Evolutionary conservation across 2,329 filamentous ascomycete genomes (phyloP).

Genomic region (Xylaria sp.): DNA sequence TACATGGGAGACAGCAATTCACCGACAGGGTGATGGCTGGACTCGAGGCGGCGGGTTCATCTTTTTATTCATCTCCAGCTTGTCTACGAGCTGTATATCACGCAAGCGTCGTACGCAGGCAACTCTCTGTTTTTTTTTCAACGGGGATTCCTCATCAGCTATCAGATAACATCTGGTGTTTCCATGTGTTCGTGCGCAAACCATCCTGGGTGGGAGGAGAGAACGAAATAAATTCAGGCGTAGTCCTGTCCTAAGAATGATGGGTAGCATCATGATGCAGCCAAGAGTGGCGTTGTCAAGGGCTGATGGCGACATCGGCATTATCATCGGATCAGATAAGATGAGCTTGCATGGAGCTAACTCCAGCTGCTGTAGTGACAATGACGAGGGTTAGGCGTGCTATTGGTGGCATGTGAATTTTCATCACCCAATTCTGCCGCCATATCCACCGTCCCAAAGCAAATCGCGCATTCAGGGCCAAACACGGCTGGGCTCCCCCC

Average conservation of each 20-base stretch:
- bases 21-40: neutral
- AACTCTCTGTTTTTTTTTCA: neutral
- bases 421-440: conserved; percentile 14
- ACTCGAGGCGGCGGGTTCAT: neutral
- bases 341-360: conserved; percentile 45
- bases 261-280: conserved; percentile 29
- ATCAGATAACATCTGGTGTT: neutral
- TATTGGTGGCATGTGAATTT: conserved; percentile 13
- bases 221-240: neutral
- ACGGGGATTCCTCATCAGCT: neutral
- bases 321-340: conserved; percentile 63
- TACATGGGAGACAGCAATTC: neutral
- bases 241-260: conserved; percentile 18
- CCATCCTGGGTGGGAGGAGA: neutral
- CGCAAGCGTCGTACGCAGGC: neutral
- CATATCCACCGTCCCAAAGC: conserved; percentile 11
- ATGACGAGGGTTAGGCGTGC: conserved; percentile 6
- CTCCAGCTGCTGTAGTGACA: conserved; percentile 6
- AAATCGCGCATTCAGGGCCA: conserved; percentile 24
- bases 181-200: neutral
- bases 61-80: neutral
- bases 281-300: conserved; percentile 32
- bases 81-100: neutral
- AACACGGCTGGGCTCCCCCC: neutral
- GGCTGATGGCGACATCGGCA: conserved; percentile 48